Percentiles rank a stretch among this genome's conserved stretches.
These are phyloP conservation scores for Bromus sterilis DNA, from an alignment of 176 grass and related monocot species.

Conservation along the genomic window DNA sequence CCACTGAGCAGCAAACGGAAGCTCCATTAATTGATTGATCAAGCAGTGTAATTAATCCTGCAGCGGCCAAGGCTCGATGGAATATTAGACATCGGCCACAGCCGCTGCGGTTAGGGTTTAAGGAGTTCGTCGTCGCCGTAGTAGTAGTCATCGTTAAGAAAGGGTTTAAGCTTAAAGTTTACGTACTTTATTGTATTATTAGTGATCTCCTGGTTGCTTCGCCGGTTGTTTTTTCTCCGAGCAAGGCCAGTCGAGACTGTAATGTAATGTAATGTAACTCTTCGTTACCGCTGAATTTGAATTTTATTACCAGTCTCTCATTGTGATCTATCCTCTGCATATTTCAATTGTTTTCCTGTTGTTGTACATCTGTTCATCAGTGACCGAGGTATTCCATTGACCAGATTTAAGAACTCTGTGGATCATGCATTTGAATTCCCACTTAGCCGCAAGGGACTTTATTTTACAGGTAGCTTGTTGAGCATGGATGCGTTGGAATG, in stretches of 20 bases:
- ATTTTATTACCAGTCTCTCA: background rate
- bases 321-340: background rate
- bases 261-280: conserved; percentile 35
- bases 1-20: background rate
- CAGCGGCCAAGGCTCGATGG: conserved; percentile 38
- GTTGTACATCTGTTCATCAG: background rate
- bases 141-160: conserved; percentile 1
- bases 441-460: background rate
- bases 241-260: conserved; percentile 40
- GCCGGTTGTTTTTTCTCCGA: conserved; percentile 51
- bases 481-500: background rate
- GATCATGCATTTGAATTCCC: background rate
- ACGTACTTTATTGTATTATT: conserved; percentile 11
- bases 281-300: conserved; percentile 29
- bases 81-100: conserved; percentile 82
- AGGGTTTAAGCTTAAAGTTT: conserved; percentile 39
- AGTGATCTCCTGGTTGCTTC: conserved; percentile 42
- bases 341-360: background rate
- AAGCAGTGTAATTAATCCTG: conserved; percentile 16
- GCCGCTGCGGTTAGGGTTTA: conserved; percentile 55
- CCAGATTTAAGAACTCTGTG: background rate
- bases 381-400: background rate
- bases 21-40: background rate
- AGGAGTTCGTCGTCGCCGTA: background rate
- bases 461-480: background rate